Conservation (phyloP, 306 rosid species). For the Rosa persica region DNA sequence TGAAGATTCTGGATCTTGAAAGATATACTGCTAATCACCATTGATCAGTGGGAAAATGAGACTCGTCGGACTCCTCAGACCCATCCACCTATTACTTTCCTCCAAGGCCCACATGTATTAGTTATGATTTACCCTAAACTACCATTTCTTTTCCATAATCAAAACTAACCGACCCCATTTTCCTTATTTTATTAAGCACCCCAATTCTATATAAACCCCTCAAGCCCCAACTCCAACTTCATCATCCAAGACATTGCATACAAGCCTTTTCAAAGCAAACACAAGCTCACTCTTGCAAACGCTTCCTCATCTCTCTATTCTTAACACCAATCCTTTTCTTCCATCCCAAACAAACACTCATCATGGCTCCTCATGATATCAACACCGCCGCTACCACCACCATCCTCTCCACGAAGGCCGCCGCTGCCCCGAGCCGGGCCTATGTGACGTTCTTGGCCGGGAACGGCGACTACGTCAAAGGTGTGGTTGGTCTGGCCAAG, state of each 20-base stretch:
- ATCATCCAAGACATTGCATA: neutral
- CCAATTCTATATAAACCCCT: neutral
- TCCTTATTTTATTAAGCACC: neutral
- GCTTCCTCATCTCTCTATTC: too few relatives aligned
- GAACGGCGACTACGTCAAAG: constrained; percentile 66
- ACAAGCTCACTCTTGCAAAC: neutral
- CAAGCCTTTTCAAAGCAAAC: neutral
- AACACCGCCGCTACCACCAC: constrained; percentile 11
- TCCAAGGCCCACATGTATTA: neutral
- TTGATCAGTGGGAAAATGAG: neutral
- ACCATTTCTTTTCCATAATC: neutral
- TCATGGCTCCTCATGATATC: constrained; percentile 50
- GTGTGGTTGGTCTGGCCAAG: constrained; percentile 85
- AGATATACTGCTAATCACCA: neutral
- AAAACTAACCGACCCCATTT: neutral
- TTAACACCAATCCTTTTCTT: neutral
- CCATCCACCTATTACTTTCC: neutral
- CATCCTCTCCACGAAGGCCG: neutral
- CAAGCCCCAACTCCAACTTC: neutral
- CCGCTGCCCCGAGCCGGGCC: constrained; percentile 31
- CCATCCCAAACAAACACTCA: constrained; percentile 17
- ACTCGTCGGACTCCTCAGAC: neutral
- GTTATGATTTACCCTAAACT: neutral
- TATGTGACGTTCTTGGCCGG: constrained; percentile 87
- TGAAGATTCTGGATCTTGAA: neutral